Conservation (phyloP, 1,284 basidiomycete species). For the Ceratobasidium sp. region DNA sequence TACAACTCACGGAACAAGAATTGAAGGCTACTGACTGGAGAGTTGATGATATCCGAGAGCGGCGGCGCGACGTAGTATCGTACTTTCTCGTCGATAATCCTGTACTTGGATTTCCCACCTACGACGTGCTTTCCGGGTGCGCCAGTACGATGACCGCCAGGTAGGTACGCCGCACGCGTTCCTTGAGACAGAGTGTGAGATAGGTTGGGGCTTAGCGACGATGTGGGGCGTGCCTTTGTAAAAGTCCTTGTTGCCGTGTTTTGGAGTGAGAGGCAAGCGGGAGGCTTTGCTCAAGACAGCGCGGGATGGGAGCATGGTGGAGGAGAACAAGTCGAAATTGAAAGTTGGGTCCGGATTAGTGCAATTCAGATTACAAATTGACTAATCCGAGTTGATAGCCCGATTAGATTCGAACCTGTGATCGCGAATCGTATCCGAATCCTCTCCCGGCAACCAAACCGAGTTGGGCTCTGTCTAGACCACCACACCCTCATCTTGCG, state of each 20-base stretch:
- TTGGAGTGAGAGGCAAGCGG: slow-evolving; percentile 79
- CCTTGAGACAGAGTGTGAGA: slow-evolving; percentile 60
- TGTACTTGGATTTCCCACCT: slow-evolving; percentile 78
- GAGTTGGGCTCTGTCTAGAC: too few relatives aligned
- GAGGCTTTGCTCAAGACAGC: slow-evolving; percentile 62
- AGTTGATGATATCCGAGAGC: slow-evolving; percentile 68
- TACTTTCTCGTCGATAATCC: slow-evolving; percentile 82
- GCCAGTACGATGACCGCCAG: slow-evolving; percentile 86
- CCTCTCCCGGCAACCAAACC: too few relatives aligned
- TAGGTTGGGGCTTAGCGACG: neutral
- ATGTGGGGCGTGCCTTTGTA: slow-evolving; percentile 77
- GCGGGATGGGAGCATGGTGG: slow-evolving; percentile 42
- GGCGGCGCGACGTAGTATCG: slow-evolving; percentile 85
- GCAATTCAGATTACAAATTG: too few relatives aligned
- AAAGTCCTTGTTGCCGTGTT: slow-evolving; percentile 90
- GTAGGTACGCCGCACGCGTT: slow-evolving; percentile 81
- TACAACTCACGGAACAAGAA: neutral
- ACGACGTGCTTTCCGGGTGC: slow-evolving; percentile 85
- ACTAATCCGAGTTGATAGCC: too few relatives aligned
- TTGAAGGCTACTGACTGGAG: slow-evolving; percentile 63
- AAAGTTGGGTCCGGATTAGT: neutral
- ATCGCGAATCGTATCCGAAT: too few relatives aligned
- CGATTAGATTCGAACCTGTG: too few relatives aligned
- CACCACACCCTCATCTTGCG: too few relatives aligned
- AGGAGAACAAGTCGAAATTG: neutral